Evolutionary conservation across 1,284 basidiomycete genomes (phyloP).

Genomic region (Sporisorium scitamineum): DNA sequence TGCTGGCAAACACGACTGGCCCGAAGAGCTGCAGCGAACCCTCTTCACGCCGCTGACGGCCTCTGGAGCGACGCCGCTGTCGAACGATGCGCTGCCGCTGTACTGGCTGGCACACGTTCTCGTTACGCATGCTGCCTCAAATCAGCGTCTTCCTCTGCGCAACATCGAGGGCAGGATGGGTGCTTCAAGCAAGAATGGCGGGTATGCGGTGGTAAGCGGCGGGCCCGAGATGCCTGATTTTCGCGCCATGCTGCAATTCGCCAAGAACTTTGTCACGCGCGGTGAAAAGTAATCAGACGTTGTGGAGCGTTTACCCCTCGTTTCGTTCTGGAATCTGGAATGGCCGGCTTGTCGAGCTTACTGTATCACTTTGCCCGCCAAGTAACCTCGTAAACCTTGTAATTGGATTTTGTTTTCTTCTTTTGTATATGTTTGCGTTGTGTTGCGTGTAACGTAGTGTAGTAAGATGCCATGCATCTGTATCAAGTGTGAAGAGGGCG

Average conservation of each 20-base stretch:
- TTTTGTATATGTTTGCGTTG: neutral
- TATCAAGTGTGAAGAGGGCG: no score
- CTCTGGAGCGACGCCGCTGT: constrained; percentile 58
- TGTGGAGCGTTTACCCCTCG: no score
- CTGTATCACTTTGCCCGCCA: neutral
- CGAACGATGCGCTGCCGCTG: constrained; percentile 61
- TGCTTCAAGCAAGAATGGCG: constrained; percentile 24
- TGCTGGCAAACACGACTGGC: constrained; percentile 25
- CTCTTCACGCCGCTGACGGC: constrained; percentile 59
- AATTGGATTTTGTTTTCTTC: constrained; percentile 12
- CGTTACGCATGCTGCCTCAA: constrained; percentile 54
- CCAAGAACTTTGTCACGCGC: constrained; percentile 56
- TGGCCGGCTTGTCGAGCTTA: neutral
- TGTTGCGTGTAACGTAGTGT: neutral
- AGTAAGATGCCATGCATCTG: no score
- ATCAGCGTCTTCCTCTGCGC: constrained; percentile 44
- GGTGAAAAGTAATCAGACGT: constrained; percentile 36
- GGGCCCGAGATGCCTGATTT: constrained; percentile 52
- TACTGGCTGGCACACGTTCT: constrained; percentile 63
- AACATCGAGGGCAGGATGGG: constrained; percentile 33
- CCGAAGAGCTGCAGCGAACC: constrained; percentile 26
- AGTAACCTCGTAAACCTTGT: constrained; percentile 19
- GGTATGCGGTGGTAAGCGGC: constrained; percentile 21
- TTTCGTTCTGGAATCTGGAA: no score
- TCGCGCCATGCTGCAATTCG: constrained; percentile 56